phyloP scores from a whole-genome alignment of 495 filamentous ascomycete genomes.

The Aspergillus leporis region DNA sequence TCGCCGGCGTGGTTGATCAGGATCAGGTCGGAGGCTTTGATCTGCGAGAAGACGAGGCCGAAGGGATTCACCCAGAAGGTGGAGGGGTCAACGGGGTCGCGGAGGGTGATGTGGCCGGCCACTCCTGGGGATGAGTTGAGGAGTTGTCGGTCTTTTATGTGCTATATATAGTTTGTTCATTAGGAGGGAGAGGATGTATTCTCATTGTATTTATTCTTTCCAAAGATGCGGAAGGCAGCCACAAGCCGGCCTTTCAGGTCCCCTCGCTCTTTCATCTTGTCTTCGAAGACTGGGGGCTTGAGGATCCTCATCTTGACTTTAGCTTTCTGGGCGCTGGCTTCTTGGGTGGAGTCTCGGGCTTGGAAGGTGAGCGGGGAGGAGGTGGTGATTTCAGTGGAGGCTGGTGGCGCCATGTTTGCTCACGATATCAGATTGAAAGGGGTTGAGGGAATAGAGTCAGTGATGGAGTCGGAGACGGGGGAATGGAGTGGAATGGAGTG shows the following conservation, averaged over 20 bases:
- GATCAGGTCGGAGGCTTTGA: slow-evolving; percentile 71
- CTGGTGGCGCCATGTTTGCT: slow-evolving; percentile 32
- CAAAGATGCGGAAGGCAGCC: slow-evolving; percentile 69
- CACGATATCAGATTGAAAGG: background rate
- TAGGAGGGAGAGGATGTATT: slow-evolving; percentile 25
- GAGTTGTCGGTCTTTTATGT: too few relatives aligned
- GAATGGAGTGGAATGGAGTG: too few relatives aligned
- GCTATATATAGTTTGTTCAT: background rate
- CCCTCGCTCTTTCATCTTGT: slow-evolving; percentile 61
- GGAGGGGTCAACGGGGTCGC: slow-evolving; percentile 66
- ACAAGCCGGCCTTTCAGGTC: slow-evolving; percentile 67
- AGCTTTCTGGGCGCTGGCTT: slow-evolving; percentile 28
- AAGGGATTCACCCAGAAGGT: slow-evolving; percentile 85
- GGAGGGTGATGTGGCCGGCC: slow-evolving; percentile 61
- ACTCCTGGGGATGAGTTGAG: slow-evolving; percentile 34
- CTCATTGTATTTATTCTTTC: slow-evolving; percentile 66
- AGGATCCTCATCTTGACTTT: slow-evolving; percentile 51
- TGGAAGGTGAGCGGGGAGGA: slow-evolving; percentile 19
- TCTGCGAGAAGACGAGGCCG: slow-evolving; percentile 67
- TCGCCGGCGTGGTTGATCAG: slow-evolving; percentile 64
- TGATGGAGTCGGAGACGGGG: too few relatives aligned
- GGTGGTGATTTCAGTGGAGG: slow-evolving; percentile 28
- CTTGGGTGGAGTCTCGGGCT: slow-evolving; percentile 28
- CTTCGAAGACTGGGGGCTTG: slow-evolving; percentile 54
- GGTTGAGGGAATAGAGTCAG: too few relatives aligned